A percentile compares a stretch with the other conserved stretches of the same genome.
These are phyloP conservation scores for Hypholoma fasciculare DNA, from an alignment of 768 basidiomycete species.

Conservation along the genomic window DNA sequence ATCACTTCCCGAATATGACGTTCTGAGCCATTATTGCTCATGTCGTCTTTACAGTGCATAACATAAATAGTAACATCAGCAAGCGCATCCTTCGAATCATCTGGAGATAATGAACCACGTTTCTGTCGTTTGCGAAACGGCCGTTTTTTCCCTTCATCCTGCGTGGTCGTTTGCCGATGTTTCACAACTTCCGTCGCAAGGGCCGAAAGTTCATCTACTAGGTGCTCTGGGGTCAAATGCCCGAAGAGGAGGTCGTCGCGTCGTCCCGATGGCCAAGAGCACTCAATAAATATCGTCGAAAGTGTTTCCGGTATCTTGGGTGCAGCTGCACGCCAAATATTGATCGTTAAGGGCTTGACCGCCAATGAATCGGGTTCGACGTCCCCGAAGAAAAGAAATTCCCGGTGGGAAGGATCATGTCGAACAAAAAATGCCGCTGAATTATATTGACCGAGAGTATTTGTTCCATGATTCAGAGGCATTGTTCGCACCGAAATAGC, in stretches of 20 bases:
- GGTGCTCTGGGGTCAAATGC: constrained; percentile 80
- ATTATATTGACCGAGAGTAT: constrained; percentile 57
- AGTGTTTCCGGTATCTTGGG: constrained; percentile 69
- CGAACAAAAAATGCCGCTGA: constrained; percentile 87
- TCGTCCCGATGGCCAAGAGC: constrained; percentile 81
- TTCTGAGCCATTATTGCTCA: constrained; percentile 44
- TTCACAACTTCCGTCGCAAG: constrained; percentile 71
- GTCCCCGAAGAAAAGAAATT: constrained; percentile 95
- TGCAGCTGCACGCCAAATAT: constrained; percentile 85
- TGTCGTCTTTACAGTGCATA: constrained; percentile 85
- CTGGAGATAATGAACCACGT: constrained; percentile 36
- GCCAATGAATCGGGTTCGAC: constrained; percentile 85
- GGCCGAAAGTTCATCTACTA: constrained; percentile 69
- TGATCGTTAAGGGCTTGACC: constrained; percentile 53
- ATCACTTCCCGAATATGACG: constrained; percentile 66
- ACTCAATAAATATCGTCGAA: constrained; percentile 90
- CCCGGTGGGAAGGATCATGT: constrained; percentile 55
- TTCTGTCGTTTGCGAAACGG: constrained; percentile 39
- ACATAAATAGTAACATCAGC: constrained; percentile 70
- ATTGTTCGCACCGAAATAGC: constrained; percentile 65
- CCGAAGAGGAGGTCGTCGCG: constrained; percentile 73
- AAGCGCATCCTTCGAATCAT: constrained; percentile 53
- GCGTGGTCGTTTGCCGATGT: constrained; percentile 29
- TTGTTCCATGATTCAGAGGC: constrained; percentile 73
- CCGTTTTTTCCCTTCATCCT: constrained; percentile 22